A percentile compares a stretch with the other conserved stretches of the same genome.
Conservation (phyloP, 2,329 filamentous ascomycete genomes). For the Pyrenochaeta sp. region DNA sequence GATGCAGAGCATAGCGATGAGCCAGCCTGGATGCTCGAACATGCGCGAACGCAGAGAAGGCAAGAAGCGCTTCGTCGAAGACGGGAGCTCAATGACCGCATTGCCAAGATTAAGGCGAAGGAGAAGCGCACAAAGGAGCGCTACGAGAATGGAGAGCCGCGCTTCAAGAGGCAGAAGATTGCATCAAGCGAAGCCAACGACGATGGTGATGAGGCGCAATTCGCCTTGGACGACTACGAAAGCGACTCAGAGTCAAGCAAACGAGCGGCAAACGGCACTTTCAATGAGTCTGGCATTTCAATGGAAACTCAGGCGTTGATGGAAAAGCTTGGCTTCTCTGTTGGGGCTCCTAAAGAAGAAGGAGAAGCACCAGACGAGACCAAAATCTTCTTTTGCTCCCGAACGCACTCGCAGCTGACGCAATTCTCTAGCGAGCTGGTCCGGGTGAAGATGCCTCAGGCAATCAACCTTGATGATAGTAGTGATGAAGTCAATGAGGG, state of each 20-base stretch:
- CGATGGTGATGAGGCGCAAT: conserved; percentile 68
- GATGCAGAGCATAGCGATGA: conserved; percentile 68
- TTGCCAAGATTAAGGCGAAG: conserved; percentile 69
- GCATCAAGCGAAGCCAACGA: conserved; percentile 11
- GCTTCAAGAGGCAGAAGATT: conserved; percentile 54
- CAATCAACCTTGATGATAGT: conserved; percentile 55
- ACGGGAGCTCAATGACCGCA: conserved; percentile 76
- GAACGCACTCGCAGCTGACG: conserved; percentile 89
- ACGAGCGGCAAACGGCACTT: conserved; percentile 25
- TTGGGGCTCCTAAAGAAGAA: conserved; percentile 52
- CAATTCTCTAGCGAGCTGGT: conserved; percentile 87
- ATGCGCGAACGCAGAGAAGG: conserved; percentile 73
- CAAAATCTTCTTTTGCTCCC: conserved; percentile 91
- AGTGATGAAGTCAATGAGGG: conserved; percentile 19
- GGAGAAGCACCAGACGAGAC: conserved; percentile 67
- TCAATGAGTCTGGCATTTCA: conserved; percentile 64
- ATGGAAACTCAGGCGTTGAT: conserved; percentile 79
- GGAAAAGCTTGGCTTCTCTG: conserved; percentile 61
- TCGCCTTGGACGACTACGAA: conserved; percentile 78
- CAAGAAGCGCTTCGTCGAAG: conserved; percentile 71
- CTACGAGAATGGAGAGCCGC: conserved; percentile 57
- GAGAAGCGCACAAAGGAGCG: conserved; percentile 68
- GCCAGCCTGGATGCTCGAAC: conserved; percentile 84
- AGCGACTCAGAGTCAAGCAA: conserved; percentile 63
- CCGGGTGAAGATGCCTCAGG: conserved; percentile 78